Evolutionary conservation across 2,329 filamentous ascomycete genomes (phyloP), one percentile per base, ranked within the genome.

Genomic region (Cladorrhinum sp.): DNA sequence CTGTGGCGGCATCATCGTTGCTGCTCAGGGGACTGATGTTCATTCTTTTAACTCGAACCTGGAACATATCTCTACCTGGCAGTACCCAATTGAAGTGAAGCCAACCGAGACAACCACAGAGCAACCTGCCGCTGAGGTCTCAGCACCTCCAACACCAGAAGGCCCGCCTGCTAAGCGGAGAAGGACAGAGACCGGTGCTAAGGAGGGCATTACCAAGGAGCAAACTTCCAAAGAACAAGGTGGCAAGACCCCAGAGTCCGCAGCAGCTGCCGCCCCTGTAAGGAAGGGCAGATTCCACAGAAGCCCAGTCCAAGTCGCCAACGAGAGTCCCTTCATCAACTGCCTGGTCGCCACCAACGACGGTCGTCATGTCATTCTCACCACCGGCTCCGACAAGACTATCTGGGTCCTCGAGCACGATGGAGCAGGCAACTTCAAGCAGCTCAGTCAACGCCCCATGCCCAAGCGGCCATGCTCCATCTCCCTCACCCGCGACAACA

Each of bases 321-420:
- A 77, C 2, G 83, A 86, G 58, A 73, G 78, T 62, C 83, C 88
- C 4, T 86, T 88, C 68, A 83, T 97, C 58, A 88, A 87, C 61
- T 84, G 88, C 64, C 72, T 97, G 65, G 78, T 83, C 22, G 76
- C 83, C 25, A 88, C 91, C 0, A 73, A 78, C 13, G 80, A 90
- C 65, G 85, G 87, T 13, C 79, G 83, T 48, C 79, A 96, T 75
- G 73, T 96, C 20, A 78, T 96, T 48, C 90, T 86, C 22, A 85
- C 96, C 27, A 96, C 92, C 8, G 88, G 85, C n/a, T 91, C 96
- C 69, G 95, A 98, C 78, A 99, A 99, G 78, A 86, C 84, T 54
- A 81, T 99, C 45, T 90, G 91, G 73, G 91, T 97, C 0, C 91
- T 98, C 71, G 80, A 85, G 66, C 79, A 93, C 61, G 81, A 85